Percentiles rank a stretch among this genome's conserved stretches.
These are phyloP conservation scores for Fusarium sp. DNA, from an alignment of 2,329 filamentous ascomycete species.

Conservation along the genomic window DNA sequence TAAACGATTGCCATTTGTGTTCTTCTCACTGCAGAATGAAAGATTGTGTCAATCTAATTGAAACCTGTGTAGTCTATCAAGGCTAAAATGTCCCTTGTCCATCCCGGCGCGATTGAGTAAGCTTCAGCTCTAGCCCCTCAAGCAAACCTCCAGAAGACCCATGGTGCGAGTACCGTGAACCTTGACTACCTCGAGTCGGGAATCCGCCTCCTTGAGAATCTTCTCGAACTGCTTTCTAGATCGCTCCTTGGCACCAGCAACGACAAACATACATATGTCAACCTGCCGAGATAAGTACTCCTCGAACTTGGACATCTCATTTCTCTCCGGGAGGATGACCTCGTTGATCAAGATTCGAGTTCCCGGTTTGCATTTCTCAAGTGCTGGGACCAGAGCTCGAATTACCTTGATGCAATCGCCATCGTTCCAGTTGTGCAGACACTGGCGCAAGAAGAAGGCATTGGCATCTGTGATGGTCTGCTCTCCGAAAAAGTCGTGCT, in stretches of 20 bases:
- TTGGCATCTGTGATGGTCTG: not conserved
- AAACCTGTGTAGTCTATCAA: too few species aligned
- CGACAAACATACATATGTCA: slow-evolving; percentile 4
- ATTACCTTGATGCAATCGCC: slow-evolving; percentile 5
- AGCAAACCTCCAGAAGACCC: not conserved
- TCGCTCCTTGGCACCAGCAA: not conserved
- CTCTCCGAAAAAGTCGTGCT: not conserved
- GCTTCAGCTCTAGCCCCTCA: not conserved
- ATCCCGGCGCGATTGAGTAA: too few species aligned
- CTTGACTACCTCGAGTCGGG: not conserved
- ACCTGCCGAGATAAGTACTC: not conserved
- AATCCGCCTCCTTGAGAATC: not conserved
- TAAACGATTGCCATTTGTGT: too few species aligned
- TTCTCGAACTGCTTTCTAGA: not conserved
- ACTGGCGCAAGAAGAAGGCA: slow-evolving; percentile 1
- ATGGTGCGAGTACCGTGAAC: not conserved
- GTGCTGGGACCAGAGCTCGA: not conserved
- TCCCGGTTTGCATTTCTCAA: not conserved
- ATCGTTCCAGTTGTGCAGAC: slow-evolving; percentile 3
- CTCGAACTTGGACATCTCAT: not conserved
- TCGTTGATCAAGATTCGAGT: slow-evolving; percentile 7
- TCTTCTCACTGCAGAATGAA: too few species aligned
- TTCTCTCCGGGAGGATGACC: not conserved
- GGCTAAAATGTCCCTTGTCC: too few species aligned
- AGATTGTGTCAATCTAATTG: too few species aligned